Evolutionary conservation across 2,329 filamentous ascomycete species (phyloP).

Genomic region (Cephalotrichum gorgonifer): DNA sequence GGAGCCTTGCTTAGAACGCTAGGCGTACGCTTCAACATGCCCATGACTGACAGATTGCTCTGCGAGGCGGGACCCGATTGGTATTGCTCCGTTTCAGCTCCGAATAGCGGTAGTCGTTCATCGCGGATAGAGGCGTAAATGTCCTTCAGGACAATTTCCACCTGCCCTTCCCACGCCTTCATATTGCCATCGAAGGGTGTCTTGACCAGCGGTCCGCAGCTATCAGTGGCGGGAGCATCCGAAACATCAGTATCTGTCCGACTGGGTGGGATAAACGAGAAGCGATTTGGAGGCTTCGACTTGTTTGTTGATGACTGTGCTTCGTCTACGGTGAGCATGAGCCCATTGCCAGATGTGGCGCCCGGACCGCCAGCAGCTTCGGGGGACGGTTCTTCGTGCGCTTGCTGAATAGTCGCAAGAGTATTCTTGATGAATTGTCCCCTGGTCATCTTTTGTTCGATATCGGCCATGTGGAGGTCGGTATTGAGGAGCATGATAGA

Average conservation of each 20-base stretch:
- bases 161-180: constrained; percentile 76
- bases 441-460: constrained; percentile 92
- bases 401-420: constrained; percentile 74
- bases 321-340: constrained; percentile 20
- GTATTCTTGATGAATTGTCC: constrained; percentile 95
- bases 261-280: constrained; percentile 40
- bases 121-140: constrained; percentile 86
- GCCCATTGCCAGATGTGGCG: constrained; percentile 35
- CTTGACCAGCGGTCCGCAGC: constrained; percentile 69
- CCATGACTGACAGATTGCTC: constrained; percentile 62
- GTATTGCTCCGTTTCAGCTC: constrained; percentile 43
- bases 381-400: constrained; percentile 61
- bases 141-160: constrained; percentile 84
- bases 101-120: constrained; percentile 77
- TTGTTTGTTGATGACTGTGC: constrained; percentile 23
- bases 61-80: constrained; percentile 30
- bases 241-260: constrained; percentile 26
- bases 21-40: constrained; percentile 72
- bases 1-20: constrained; percentile 89
- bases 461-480: constrained; percentile 88
- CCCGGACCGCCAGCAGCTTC: constrained; percentile 52
- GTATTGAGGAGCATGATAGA: constrained; percentile 93
- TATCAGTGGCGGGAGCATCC: constrained; percentile 25
- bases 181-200: constrained; percentile 63
- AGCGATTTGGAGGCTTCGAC: constrained; percentile 28